A percentile compares a stretch with the other conserved stretches of the same genome.
Conservation (phyloP, 176 grass and related monocot species). For the Zizania latifolia region DNA sequence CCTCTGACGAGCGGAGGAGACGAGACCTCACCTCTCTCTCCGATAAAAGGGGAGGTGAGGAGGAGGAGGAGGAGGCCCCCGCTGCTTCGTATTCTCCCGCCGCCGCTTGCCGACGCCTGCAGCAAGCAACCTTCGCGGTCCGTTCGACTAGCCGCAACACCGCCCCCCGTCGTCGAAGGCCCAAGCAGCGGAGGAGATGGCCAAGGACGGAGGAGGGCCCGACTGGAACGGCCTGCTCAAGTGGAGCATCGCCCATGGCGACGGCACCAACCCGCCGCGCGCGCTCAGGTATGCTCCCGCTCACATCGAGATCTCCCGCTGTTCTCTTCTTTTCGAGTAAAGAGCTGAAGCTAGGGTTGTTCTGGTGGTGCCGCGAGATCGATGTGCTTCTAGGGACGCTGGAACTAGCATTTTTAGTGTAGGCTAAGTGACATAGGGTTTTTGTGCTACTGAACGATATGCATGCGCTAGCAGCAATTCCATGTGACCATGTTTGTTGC, state of each 20-base stretch:
- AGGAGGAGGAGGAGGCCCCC: not conserved
- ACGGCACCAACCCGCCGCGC: conserved; percentile 55
- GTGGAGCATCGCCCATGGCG: conserved; percentile 87
- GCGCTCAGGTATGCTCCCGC: conserved; percentile 32
- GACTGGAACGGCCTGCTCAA: conserved; percentile 97
- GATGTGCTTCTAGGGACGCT: not conserved
- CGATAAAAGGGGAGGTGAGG: not conserved
- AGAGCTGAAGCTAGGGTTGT: not conserved
- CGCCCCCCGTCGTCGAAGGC: too few relatives aligned
- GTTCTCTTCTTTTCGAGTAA: not conserved
- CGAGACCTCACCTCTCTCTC: not conserved
- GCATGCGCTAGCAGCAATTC: not conserved
- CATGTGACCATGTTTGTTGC: not conserved
- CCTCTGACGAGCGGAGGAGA: conserved; percentile 5
- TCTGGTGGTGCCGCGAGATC: not conserved
- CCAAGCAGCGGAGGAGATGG: conserved; percentile 29
- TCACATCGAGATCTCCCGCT: not conserved
- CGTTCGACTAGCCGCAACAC: not conserved
- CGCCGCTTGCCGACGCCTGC: not conserved
- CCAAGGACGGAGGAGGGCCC: conserved; percentile 58
- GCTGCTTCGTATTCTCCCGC: not conserved
- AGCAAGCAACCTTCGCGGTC: not conserved
- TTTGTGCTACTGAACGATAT: not conserved
- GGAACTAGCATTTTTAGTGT: not conserved
- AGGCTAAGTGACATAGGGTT: not conserved